Percentiles rank a stretch among this genome's conserved stretches.
Conservation (phyloP, 345 rosid genomes). For the Durio zibethinus region DNA sequence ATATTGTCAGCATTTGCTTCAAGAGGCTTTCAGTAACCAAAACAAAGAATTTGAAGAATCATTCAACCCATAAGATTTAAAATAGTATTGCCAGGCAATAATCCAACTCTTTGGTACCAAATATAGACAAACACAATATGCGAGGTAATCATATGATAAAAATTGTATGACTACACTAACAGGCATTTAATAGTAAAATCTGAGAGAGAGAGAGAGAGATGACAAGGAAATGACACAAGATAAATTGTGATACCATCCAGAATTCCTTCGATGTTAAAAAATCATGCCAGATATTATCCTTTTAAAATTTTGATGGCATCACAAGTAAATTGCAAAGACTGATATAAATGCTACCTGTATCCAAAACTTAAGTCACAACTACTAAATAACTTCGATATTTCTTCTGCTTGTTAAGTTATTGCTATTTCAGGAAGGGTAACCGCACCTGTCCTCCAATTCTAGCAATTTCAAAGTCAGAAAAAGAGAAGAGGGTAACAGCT, state of each 20-base stretch:
- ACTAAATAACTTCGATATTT: not conserved
- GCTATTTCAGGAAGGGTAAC: not conserved
- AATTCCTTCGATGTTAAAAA: not conserved
- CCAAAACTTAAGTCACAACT: not conserved
- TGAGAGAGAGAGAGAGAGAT: not conserved
- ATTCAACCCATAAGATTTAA: not conserved
- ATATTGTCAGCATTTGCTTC: not conserved
- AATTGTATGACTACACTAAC: not conserved
- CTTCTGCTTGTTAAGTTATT: not conserved
- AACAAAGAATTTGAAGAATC: not conserved
- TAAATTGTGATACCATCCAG: not conserved
- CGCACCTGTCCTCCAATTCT: not conserved
- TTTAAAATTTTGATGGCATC: not conserved
- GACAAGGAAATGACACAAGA: constrained; percentile 5
- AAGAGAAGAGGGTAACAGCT: not conserved
- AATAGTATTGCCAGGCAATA: not conserved
- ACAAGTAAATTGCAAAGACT: not conserved
- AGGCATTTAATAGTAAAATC: not conserved
- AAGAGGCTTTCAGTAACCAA: not conserved
- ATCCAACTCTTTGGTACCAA: not conserved
- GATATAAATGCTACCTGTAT: not conserved
- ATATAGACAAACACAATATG: not conserved
- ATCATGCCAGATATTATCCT: not conserved
- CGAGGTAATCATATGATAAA: not conserved
- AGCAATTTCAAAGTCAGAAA: not conserved